Evolutionary conservation across 163 green algal species (phyloP).

Genomic region (Smithsoniella earleae): DNA sequence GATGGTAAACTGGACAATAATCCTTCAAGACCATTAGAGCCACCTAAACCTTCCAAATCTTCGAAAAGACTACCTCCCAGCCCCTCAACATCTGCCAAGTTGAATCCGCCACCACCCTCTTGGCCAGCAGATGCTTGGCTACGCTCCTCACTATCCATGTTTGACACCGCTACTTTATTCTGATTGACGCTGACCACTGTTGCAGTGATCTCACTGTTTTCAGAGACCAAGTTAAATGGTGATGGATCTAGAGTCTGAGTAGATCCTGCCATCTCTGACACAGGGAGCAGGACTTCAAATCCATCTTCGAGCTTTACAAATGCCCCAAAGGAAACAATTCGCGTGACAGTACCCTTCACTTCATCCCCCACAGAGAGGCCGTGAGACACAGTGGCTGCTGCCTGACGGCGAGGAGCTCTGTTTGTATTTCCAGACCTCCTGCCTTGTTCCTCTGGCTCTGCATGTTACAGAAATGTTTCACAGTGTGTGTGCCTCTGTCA

Average conservation of each 20-base stretch:
- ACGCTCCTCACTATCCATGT: background rate
- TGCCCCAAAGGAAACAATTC: background rate
- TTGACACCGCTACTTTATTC: background rate
- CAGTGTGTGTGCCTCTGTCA: background rate
- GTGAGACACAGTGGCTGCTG: background rate
- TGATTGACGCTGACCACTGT: conserved; percentile 18
- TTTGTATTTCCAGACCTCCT: too few species aligned
- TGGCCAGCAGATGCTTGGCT: background rate
- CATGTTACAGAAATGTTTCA: background rate
- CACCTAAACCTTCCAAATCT: too few species aligned
- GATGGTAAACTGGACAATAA: background rate
- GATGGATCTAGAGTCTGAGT: conserved; percentile 2
- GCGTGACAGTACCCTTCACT: background rate
- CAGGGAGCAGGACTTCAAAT: conserved; percentile 25
- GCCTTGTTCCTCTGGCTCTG: background rate
- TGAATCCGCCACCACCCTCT: background rate
- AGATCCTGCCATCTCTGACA: background rate
- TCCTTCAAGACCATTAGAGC: too few species aligned
- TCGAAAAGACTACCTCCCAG: background rate
- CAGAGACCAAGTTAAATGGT: background rate
- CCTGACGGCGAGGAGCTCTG: background rate
- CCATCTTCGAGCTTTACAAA: conserved; percentile 15
- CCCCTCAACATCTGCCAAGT: too few species aligned
- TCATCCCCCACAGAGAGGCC: conserved; percentile 9
- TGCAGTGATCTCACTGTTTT: background rate